Base-by-base conservation (phyloP, 768 basidiomycete genomes). In the Tricholoma bakamatsutake region DNA sequence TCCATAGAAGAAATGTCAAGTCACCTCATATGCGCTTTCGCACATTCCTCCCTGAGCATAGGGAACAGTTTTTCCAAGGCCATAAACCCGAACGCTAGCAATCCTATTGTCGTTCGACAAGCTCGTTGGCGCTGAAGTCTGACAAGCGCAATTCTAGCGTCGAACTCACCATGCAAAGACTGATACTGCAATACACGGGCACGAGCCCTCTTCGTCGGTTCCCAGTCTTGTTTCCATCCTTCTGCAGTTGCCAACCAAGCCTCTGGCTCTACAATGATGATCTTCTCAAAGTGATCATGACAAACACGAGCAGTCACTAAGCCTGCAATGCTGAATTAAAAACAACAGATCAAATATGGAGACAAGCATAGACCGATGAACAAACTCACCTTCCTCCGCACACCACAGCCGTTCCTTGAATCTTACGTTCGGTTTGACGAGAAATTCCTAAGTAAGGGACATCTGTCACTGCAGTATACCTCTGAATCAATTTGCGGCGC, bases 201-300 rank as follows among this genome's bases (percentile, higher is more conserved):
- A 9, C 69, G 57, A 2, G 24, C 11, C 39, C 10, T 58, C 55
- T 33, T 49, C 52, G 35, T 59, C 56, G 21, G 39, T 55, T 64
- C 65, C 59, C 40, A 56, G 57, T 65, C 54, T 3, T 57, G 34
- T n/a, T 52, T 51, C 43, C 61, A 35, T 24, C 62, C 66, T 39
- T 65, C 63, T 24, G 64, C 51, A 0, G 61, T 55, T 11, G 60
- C 54, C 3, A 67, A 40, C 65, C 66, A 69, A n/a, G 55, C 56
- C 52, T 72, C 71, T 12, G 71, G 60, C 39, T 72, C 71, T 28
- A 72, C 56, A 35, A 72, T 57, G 21, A 71, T 33, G 40, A 72
- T 68, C 4, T 58, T 54, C 46, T 69, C 64, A 54, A 71, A 72
- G 49, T 70, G 69, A 52, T 68, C 63, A 15, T 67, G 61, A 49